phyloP scores from a whole-genome alignment of 768 basidiomycete species.

The Termitomyces heimii region DNA sequence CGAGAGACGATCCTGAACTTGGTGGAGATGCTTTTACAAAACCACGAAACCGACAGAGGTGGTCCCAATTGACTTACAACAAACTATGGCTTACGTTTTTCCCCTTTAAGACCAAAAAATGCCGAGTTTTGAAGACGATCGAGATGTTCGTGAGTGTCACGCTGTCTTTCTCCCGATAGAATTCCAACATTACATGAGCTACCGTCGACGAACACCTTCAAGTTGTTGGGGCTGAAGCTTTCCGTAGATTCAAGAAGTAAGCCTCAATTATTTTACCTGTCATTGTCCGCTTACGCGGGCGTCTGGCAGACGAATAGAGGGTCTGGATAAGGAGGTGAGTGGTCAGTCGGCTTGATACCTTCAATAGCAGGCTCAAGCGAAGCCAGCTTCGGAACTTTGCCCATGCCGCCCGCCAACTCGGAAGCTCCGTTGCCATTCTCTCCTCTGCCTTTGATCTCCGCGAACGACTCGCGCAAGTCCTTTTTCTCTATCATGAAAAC shows the following conservation, averaged over 20 bases:
- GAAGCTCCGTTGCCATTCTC: conserved; percentile 71
- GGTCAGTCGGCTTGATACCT: neutral
- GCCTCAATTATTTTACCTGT: neutral
- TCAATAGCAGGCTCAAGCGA: neutral
- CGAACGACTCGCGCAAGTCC: conserved; percentile 59
- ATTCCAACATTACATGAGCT: conserved; percentile 26
- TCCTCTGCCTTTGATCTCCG: conserved; percentile 71
- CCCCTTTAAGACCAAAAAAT: conserved; percentile 24
- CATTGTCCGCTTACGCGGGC: neutral
- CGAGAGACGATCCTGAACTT: conserved; percentile 44
- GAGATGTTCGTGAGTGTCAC: conserved; percentile 54
- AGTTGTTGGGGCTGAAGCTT: conserved; percentile 57
- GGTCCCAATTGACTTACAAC: neutral
- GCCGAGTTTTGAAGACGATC: conserved; percentile 56
- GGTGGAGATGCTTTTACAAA: conserved; percentile 43
- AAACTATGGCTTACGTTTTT: neutral
- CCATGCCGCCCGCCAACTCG: conserved; percentile 70
- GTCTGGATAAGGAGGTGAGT: conserved; percentile 58
- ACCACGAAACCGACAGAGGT: conserved; percentile 26
- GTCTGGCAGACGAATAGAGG: conserved; percentile 43
- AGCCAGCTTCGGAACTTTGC: conserved; percentile 66
- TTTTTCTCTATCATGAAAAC: conserved; percentile 70
- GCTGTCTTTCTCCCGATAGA: neutral
- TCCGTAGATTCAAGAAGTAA: conserved; percentile 58
- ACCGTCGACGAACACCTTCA: conserved; percentile 69